These are phyloP conservation scores for Phialophora macrospora DNA, from an alignment of 2,329 filamentous ascomycete species.

Conservation along the genomic window DNA sequence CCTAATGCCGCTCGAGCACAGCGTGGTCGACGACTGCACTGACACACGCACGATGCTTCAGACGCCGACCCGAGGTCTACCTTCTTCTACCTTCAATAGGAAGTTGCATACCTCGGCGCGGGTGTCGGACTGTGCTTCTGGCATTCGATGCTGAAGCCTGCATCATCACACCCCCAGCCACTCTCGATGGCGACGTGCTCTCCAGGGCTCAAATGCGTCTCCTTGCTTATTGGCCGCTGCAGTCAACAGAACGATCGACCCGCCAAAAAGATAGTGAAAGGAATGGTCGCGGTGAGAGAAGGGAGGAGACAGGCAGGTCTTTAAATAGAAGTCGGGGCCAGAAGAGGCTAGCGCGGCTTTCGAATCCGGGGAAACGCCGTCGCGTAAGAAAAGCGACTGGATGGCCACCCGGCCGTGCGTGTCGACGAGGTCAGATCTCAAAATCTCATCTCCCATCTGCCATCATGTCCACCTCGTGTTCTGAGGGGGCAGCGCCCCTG, in stretches of 20 bases:
- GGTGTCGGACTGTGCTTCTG: neutral
- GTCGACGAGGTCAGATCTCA: neutral
- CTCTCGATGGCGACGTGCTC: neutral
- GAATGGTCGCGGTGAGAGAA: conserved; percentile 8
- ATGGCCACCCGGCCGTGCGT: neutral
- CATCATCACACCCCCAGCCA: neutral
- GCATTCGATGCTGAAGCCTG: neutral
- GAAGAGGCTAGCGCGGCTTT: conserved; percentile 3
- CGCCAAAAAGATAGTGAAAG: neutral
- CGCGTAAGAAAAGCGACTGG: conserved; percentile 2
- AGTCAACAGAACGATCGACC: neutral
- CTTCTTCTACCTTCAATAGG: neutral
- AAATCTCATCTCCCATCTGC: neutral
- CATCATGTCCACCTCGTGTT: neutral
- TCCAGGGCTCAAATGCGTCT: neutral
- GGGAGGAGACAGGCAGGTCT: neutral
- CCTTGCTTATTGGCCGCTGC: neutral
- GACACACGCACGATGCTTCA: neutral
- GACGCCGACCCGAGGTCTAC: neutral
- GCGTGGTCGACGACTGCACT: neutral
- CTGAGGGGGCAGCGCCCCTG: neutral
- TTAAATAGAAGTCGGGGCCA: conserved; percentile 4
- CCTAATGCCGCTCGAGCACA: neutral
- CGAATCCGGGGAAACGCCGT: conserved; percentile 16
- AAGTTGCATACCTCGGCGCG: neutral